Percentiles rank a stretch among this genome's conserved stretches.
Evolutionary conservation across 2,329 filamentous ascomycete genomes (phyloP).

Genomic region (Colletotrichum agaves): DNA sequence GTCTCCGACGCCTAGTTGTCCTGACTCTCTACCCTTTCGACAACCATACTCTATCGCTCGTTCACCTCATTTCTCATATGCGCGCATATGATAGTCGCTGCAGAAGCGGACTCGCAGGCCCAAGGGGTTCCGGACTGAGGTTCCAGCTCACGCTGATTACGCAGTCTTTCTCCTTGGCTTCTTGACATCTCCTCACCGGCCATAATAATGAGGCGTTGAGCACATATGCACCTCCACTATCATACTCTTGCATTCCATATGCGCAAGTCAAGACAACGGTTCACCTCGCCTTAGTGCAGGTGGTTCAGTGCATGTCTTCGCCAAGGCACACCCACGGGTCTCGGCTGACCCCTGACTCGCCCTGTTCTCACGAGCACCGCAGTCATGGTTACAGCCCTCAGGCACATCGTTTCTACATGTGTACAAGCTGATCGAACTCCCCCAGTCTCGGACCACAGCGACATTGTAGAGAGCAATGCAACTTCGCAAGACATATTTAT

Average conservation of each 20-base stretch:
- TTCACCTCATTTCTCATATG: background rate
- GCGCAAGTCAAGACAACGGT: background rate
- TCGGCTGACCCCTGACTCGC: slow-evolving; percentile 28
- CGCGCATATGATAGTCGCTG: slow-evolving; percentile 1
- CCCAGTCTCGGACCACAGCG: slow-evolving; percentile 1
- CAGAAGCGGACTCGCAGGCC: slow-evolving; percentile 9
- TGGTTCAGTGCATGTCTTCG: background rate
- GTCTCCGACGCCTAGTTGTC: background rate
- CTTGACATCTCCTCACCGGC: background rate
- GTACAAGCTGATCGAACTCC: slow-evolving; percentile 30
- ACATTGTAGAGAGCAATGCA: background rate
- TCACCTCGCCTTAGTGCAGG: slow-evolving; percentile 1
- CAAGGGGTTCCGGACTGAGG: background rate
- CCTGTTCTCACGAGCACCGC: slow-evolving; percentile 11
- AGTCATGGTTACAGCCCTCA: slow-evolving; percentile 31
- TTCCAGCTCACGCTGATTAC: slow-evolving; percentile 7
- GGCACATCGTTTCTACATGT: slow-evolving; percentile 36
- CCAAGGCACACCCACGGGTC: background rate
- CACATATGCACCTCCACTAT: background rate
- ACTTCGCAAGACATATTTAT: slow-evolving; percentile 13
- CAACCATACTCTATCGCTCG: background rate
- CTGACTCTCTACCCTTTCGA: slow-evolving; percentile 2
- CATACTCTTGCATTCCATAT: background rate
- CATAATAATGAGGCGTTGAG: background rate
- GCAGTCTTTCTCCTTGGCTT: slow-evolving; percentile 22